Evolutionary conservation across 225 moss, liverwort and hornwort genomes (phyloP), one percentile per base, ranked within the genome.

Genomic region (Straminergon stramineum): DNA sequence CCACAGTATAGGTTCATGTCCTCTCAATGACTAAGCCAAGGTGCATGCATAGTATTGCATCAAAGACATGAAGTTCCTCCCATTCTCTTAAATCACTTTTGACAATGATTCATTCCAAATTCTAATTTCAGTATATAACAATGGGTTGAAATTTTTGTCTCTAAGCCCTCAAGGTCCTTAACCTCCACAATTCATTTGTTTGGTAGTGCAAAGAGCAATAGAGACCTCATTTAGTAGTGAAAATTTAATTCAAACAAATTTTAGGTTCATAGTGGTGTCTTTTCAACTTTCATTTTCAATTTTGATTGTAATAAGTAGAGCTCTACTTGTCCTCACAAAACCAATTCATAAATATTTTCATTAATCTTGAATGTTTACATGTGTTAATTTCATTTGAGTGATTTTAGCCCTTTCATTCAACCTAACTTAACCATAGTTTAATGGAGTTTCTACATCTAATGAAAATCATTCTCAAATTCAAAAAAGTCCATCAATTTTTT

Each of bases 141-240:
- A 15, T 9, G 6, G 10, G 5, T 79, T 37, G 14, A 55, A 7
- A 23, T 9, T 56, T 32, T 56, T 5, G 6, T 9, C 15, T 32
- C 6, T 37, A 23, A 37, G 4, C 6, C 56, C 0, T 20, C 39
- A 58, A 37, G 57, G 11, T 79, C 1, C 3, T 1, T 0, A 0
- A 56, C 14, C 3, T n/a, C 56, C 0, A 15, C 1, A 0, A 79
- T 2, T n/a, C 3, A 53, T 0, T 22, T 0, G 0, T 15, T 77
- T 2, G 1, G 3, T 5, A 35, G 77, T 9, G 3, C 9, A 9
- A 35, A 35, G 9, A 77, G 2, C 1, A 35, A 55, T 16, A 22
- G 15, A 53, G 3, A 34, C 13, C 4, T 35, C 22, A 2, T 35
- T 77, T 7, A 6, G 35, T 22, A 13, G 3, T 77, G 1, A 34